Conservation (phyloP, 768 basidiomycete genomes). For the Daedaleopsis nitida region DNA sequence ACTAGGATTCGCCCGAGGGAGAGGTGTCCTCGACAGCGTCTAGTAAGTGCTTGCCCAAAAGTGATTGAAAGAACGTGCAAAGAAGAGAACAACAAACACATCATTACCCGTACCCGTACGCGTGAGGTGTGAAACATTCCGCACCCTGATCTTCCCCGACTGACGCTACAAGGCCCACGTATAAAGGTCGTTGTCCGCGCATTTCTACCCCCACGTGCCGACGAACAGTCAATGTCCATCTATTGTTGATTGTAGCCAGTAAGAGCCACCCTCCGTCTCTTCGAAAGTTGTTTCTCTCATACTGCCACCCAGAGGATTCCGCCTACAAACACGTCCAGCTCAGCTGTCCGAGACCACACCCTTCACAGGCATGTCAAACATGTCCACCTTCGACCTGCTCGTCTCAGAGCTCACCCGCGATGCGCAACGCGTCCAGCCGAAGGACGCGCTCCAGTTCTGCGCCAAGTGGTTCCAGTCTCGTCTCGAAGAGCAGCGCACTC, state of each 20-base stretch:
- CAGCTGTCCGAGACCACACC: slow-evolving; percentile 8
- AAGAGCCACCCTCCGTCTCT: background rate
- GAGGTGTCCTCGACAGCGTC: background rate
- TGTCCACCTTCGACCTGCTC: slow-evolving; percentile 83
- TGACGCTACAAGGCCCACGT: background rate
- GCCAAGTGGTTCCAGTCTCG: slow-evolving; percentile 93
- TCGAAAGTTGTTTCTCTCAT: background rate
- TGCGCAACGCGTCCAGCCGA: slow-evolving; percentile 81
- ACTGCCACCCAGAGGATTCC: background rate
- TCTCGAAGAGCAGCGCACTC: slow-evolving; percentile 80
- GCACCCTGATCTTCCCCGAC: background rate
- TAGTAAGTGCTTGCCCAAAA: background rate
- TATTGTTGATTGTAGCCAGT: slow-evolving; percentile 2
- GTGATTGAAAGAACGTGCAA: background rate
- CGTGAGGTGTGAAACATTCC: background rate
- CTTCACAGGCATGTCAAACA: slow-evolving; percentile 24
- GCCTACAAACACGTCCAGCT: background rate
- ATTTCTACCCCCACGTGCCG: too few species aligned
- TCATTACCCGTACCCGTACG: background rate
- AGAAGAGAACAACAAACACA: background rate
- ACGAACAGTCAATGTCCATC: slow-evolving; percentile 1
- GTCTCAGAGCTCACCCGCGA: slow-evolving; percentile 87
- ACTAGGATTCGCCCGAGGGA: background rate
- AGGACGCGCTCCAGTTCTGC: slow-evolving; percentile 89
- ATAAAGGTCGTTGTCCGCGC: background rate